These are phyloP conservation scores for Cercospora janseana DNA, from an alignment of 2,329 filamentous ascomycete genomes.

Conservation along the genomic window DNA sequence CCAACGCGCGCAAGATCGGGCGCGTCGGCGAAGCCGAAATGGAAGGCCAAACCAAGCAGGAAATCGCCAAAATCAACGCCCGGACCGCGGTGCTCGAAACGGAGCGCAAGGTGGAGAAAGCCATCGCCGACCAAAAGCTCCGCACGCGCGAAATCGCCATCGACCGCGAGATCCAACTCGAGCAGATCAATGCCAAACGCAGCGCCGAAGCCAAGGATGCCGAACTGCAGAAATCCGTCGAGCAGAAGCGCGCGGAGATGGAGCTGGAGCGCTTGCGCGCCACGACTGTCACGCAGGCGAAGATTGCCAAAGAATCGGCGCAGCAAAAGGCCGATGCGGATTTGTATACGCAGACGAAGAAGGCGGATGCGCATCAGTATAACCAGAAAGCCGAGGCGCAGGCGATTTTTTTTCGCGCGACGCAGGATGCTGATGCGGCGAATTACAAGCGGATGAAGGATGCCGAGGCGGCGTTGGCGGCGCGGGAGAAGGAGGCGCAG, in stretches of 20 bases:
- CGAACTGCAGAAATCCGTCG: conserved; percentile 74
- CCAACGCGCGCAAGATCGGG: conserved; percentile 59
- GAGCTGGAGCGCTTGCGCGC: conserved; percentile 79
- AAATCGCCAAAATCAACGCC: conserved; percentile 84
- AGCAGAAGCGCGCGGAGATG: conserved; percentile 72
- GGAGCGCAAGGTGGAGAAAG: conserved; percentile 77
- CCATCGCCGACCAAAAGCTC: conserved; percentile 71
- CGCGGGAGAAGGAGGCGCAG: conserved; percentile 35
- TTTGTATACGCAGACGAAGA: conserved; percentile 50
- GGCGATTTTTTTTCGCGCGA: conserved; percentile 48
- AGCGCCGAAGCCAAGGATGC: conserved; percentile 73
- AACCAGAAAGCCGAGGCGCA: conserved; percentile 60
- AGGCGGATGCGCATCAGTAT: conserved; percentile 56
- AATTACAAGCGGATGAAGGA: conserved; percentile 37
- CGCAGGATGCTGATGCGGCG: conserved; percentile 45
- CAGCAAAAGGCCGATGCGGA: conserved; percentile 53
- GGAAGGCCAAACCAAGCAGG: conserved; percentile 75
- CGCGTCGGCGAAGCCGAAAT: conserved; percentile 76
- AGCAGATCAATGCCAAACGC: conserved; percentile 70
- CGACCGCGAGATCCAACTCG: conserved; percentile 70
- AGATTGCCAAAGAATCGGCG: conserved; percentile 53
- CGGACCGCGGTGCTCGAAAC: conserved; percentile 83
- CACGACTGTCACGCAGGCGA: conserved; percentile 73
- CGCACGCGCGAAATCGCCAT: conserved; percentile 70
- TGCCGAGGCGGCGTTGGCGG: conserved; percentile 31